Evolutionary conservation across 306 rosid genomes (phyloP).

Genomic region (Prinsepia uniflora): DNA sequence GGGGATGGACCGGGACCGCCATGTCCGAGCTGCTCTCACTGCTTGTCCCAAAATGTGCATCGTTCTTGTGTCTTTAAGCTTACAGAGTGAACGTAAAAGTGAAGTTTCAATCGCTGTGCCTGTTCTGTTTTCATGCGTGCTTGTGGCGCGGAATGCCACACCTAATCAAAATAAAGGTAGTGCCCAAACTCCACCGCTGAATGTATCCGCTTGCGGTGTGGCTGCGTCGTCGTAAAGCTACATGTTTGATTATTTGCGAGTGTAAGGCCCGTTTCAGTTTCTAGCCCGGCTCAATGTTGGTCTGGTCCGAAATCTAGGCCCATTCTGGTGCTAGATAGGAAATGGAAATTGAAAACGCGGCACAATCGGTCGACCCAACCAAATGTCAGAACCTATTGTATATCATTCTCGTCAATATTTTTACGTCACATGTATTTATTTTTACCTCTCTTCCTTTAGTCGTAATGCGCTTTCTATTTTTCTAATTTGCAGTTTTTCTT

Average conservation of each 20-base stretch:
- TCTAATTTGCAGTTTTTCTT: too few species aligned
- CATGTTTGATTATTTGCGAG: neutral
- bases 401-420: too few species aligned
- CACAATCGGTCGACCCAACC: too few species aligned
- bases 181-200: neutral
- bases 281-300: neutral
- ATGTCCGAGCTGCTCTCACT: constrained; percentile 27
- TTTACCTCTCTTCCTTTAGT: too few species aligned
- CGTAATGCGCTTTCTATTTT: too few species aligned
- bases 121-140: neutral
- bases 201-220: neutral
- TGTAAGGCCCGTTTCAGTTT: neutral
- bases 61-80: neutral
- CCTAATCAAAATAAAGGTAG: neutral
- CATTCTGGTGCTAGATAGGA: too few species aligned
- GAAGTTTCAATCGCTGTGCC: neutral
- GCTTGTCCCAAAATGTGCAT: constrained; percentile 48
- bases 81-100: neutral
- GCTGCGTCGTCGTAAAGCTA: neutral
- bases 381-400: too few species aligned
- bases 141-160: neutral
- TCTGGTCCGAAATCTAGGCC: too few species aligned
- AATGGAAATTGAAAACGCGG: too few species aligned
- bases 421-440: too few species aligned
- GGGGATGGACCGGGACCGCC: constrained; percentile 26